Evolutionary conservation across 1,139 yeast species (phyloP).

Genomic region (Lizanozyma gosingica): DNA sequence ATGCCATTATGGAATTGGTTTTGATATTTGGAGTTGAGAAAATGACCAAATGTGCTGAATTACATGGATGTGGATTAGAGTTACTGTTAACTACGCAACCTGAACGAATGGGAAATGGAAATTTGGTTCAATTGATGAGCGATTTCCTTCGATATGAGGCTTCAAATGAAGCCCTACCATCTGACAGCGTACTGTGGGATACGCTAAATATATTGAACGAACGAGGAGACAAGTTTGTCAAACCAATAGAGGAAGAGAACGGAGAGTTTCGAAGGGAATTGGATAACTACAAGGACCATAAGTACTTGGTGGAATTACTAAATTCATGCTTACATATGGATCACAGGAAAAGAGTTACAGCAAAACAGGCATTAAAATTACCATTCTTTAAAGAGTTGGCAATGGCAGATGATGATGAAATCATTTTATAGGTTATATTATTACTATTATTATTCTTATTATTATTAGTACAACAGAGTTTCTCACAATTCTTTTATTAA

Average conservation of each 20-base stretch:
- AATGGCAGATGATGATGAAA: conserved; percentile 28
- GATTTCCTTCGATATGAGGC: conserved; percentile 25
- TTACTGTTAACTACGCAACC: not conserved
- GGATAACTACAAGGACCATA: conserved; percentile 30
- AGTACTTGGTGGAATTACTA: conserved; percentile 44
- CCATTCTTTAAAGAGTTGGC: conserved; percentile 43
- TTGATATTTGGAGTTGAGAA: conserved; percentile 73
- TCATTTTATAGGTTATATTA: conserved; percentile 12
- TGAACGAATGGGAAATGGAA: conserved; percentile 13
- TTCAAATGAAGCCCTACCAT: conserved; percentile 27
- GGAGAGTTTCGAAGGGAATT: conserved; percentile 12
- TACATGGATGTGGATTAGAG: conserved; percentile 87
- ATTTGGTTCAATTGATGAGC: conserved; percentile 23
- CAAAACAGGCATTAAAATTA: conserved; percentile 45
- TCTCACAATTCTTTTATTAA: too few relatives aligned
- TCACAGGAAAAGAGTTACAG: conserved; percentile 45
- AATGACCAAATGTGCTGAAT: conserved; percentile 65
- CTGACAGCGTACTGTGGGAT: conserved; percentile 30
- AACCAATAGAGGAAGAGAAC: conserved; percentile 12
- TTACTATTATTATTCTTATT: conserved; percentile 6
- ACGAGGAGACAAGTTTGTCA: conserved; percentile 18
- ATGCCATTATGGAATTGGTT: conserved; percentile 80
- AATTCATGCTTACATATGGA: conserved; percentile 49
- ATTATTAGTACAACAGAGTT: too few relatives aligned
- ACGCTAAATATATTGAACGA: conserved; percentile 24